Base-by-base conservation (phyloP, 345 rosid species). In the Gossypium stocksii region DNA sequence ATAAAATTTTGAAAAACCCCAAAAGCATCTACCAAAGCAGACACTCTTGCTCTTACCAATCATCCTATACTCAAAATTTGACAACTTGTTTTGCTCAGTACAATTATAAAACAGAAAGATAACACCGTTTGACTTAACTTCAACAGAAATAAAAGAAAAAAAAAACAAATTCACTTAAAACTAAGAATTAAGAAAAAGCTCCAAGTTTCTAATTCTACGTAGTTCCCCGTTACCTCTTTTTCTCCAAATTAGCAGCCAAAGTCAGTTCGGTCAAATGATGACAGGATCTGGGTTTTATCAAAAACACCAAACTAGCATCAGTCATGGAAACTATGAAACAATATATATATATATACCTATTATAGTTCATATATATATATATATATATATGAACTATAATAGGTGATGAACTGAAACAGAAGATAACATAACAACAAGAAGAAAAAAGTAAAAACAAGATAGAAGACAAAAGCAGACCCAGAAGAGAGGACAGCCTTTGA, bases 291-390 rank as follows among this genome's bases (percentile, higher is more conserved):
- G 41, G 54, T 67, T 22, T 46, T 34, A 81, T 74, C 74, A 61
- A 62, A 76, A 74, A 72, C 80, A 77, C 48, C 78, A 66, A 79
- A 69, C 23, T 23, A 81, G 27, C 38, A 70, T 73, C 34, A 74
- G 17, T 34, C 77, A 51, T 51, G 29, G 17, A 74, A 23, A 59
- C 25, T 45, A 72, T 43, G 52, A 57, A 43, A 10, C 23, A 16
- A 46, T 3, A 27, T 65, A 38, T n/a, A n/a, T n/a, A n/a, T n/a
- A n/a, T n/a, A n/a, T n/a, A n/a, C n/a, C n/a, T n/a, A n/a, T n/a
- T n/a, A n/a, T n/a, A n/a, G n/a, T n/a, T n/a, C n/a, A n/a, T n/a
- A n/a, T n/a, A n/a, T n/a, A n/a, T n/a, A n/a, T n/a, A n/a, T n/a
- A n/a, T n/a, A n/a, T n/a, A n/a, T 17, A 19, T 10, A 38, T 7